These are phyloP conservation scores for Nepenthes gracilis DNA, from an alignment of 148 eudicot genomes.

Conservation along the genomic window DNA sequence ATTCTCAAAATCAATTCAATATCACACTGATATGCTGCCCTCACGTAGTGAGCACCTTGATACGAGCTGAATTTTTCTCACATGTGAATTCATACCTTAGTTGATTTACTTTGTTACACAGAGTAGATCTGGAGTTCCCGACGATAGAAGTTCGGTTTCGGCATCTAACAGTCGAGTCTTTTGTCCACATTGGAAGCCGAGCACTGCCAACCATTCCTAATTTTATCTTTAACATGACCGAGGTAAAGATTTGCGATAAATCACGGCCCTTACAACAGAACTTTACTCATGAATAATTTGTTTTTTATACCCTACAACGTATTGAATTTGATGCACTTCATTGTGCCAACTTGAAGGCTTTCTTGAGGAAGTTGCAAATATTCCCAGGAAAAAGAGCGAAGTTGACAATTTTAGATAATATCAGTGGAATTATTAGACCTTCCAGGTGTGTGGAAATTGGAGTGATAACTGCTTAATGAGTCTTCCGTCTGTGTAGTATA, in stretches of 20 bases:
- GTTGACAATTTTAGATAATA: slow-evolving; percentile 66
- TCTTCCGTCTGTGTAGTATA: neutral
- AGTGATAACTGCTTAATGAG: neutral
- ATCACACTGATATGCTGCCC: no score
- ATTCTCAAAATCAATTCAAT: no score
- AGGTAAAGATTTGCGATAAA: slow-evolving; percentile 32
- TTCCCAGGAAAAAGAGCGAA: slow-evolving; percentile 52
- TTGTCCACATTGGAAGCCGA: slow-evolving; percentile 78
- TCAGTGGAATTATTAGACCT: slow-evolving; percentile 83
- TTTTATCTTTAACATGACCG: slow-evolving; percentile 77
- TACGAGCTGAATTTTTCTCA: neutral
- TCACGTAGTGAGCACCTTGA: neutral
- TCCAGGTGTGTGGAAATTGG: slow-evolving; percentile 43
- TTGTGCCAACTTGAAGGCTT: slow-evolving; percentile 36
- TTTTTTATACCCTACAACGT: neutral
- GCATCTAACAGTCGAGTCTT: slow-evolving; percentile 66
- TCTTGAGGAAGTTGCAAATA: slow-evolving; percentile 61
- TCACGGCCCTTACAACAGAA: neutral
- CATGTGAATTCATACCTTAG: no score
- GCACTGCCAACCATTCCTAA: slow-evolving; percentile 94
- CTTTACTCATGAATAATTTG: neutral
- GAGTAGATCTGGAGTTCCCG: slow-evolving; percentile 81
- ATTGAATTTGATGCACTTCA: neutral
- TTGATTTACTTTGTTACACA: slow-evolving; percentile 20
- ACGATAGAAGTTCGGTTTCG: slow-evolving; percentile 87